Evolutionary conservation across 805 yeast genomes (phyloP), one percentile per base, ranked within the genome.

Genomic region (Nakazawaea populi): DNA sequence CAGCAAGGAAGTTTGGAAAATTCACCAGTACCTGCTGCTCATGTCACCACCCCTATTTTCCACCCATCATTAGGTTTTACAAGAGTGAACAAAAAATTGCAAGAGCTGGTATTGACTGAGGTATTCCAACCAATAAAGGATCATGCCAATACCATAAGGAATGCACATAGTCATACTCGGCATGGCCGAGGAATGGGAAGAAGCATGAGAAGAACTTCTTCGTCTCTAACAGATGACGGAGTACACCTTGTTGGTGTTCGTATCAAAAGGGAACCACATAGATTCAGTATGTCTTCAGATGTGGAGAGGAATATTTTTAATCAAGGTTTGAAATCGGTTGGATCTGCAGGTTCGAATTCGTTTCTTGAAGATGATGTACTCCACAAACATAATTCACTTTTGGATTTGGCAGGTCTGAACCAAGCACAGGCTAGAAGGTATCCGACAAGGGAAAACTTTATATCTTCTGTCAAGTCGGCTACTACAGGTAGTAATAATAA

Each of bases 41-140:
- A 50, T 6, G 52, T 51, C 49, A 41, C 50, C 18, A 52, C 40
- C 30, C 28, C 51, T 32, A 43, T 28, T 32, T 46, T 37, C 42
- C 49, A 42, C 47, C 51, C 49, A 36, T 44, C 47, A n/a, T 35
- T 72, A 58, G 88, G 87, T 1, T 75, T 89, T 1, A 87, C 95
- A 0, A 77, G 79, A 4, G 82, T 87, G 4, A 87, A 87, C 61
- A 74, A 81, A n/a, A 79, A 82, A 59, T 67, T 87, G 30, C 85
- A 85, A 58, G 92, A 87, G 57, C 67, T 82, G 46, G 88, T 87
- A 0, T 63, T 87, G 28, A 76, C 79, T 34, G 95, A 87, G 60
- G 94, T 86, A 0, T 86, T 87, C 68, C 80, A 82, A 4, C 82
- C 83, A 14, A 67, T 68, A 14, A 64, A 61, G 44, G 65, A 65